A percentile compares a stretch with the other conserved stretches of the same genome.
Conservation (phyloP, 441 rosid genomes). For the Jatropha multifida region DNA sequence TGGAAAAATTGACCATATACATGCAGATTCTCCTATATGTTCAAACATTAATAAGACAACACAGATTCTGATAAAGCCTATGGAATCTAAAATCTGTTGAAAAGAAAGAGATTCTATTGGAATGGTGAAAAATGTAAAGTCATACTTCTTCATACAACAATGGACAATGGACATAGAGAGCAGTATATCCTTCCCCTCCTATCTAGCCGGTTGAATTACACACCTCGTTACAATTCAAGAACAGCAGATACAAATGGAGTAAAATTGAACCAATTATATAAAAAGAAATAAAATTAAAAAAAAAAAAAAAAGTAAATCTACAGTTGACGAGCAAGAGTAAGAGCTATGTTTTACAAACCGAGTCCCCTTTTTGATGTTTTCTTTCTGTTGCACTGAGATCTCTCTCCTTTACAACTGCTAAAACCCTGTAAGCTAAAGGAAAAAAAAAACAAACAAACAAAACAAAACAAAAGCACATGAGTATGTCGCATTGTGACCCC, state of each 20-base stretch:
- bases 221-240: constrained; percentile 36
- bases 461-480: constrained; percentile 14
- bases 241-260: constrained; percentile 31
- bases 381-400: constrained; percentile 12
- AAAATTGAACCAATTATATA: constrained; percentile 16
- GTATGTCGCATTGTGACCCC: background rate
- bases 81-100: constrained; percentile 7
- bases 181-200: constrained; percentile 26
- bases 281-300: background rate
- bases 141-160: constrained; percentile 27
- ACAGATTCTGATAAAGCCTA: constrained; percentile 10
- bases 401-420: constrained; percentile 21
- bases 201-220: constrained; percentile 40
- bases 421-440: constrained; percentile 29
- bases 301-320: constrained; percentile 22
- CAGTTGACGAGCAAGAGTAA: constrained; percentile 38
- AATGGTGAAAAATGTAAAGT: constrained; percentile 15
- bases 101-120: constrained; percentile 10
- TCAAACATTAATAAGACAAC: background rate
- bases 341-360: constrained; percentile 31
- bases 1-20: background rate
- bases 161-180: constrained; percentile 25
- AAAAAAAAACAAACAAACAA: constrained; percentile 4
- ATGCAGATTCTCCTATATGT: background rate
- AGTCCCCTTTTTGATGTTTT: constrained; percentile 6